Evolutionary conservation across 495 filamentous ascomycete genomes (phyloP).

Genomic region (Aspergillus diversus): DNA sequence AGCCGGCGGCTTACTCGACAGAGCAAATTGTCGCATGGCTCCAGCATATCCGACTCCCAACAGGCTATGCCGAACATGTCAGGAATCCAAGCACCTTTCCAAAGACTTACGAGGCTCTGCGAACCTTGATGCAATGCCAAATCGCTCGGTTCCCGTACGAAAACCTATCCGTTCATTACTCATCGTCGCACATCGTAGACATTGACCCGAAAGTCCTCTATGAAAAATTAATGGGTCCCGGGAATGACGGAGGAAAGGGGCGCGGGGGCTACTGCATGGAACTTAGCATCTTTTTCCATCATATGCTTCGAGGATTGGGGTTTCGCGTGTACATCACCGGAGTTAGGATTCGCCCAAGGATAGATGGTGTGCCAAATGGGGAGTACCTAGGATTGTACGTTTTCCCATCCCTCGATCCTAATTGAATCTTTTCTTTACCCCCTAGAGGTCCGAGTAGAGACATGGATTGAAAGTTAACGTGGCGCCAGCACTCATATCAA

Average conservation of each 20-base stretch:
- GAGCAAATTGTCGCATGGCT: conserved; percentile 30
- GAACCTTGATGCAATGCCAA: conserved; percentile 42
- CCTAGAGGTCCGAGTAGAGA: background rate
- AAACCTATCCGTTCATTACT: conserved; percentile 64
- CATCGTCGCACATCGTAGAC: conserved; percentile 48
- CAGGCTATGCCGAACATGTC: conserved; percentile 25
- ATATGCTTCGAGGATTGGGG: conserved; percentile 64
- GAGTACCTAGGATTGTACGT: conserved; percentile 48
- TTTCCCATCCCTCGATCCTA: background rate
- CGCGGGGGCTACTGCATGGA: conserved; percentile 85
- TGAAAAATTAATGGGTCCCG: conserved; percentile 59
- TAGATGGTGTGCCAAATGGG: conserved; percentile 35
- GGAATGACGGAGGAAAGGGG: conserved; percentile 35
- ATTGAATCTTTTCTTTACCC: background rate
- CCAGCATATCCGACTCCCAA: conserved; percentile 27
- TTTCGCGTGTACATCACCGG: conserved; percentile 59
- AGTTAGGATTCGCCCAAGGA: conserved; percentile 41
- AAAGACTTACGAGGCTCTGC: conserved; percentile 31
- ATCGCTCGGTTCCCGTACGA: conserved; percentile 72
- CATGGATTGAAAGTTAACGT: background rate
- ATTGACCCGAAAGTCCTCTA: conserved; percentile 63
- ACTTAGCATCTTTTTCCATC: conserved; percentile 67
- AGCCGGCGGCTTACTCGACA: conserved; percentile 24
- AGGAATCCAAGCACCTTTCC: conserved; percentile 27
- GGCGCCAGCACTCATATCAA: conserved; percentile 65